These are phyloP conservation scores for Cutaneotrichosporon mucoides DNA, from an alignment of 1,284 basidiomycete genomes.

Conservation along the genomic window DNA sequence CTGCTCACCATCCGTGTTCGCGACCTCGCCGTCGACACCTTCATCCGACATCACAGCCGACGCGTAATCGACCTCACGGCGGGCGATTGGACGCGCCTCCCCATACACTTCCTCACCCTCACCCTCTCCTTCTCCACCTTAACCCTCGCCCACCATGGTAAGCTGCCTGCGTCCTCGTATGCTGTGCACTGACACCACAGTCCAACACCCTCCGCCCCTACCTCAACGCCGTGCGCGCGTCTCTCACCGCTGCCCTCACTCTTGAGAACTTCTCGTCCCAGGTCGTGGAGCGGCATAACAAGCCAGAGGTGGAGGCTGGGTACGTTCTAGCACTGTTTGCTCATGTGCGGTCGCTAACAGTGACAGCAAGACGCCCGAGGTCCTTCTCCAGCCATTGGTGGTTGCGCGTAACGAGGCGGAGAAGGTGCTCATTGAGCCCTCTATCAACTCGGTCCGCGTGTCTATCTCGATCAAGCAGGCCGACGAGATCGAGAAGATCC, in stretches of 20 bases:
- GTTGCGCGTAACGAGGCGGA: slow-evolving; percentile 97
- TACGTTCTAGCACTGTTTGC: too few relatives aligned
- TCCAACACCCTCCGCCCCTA: slow-evolving; percentile 81
- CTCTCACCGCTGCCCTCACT: slow-evolving; percentile 93
- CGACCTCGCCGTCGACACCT: too few relatives aligned
- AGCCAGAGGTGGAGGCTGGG: slow-evolving; percentile 86
- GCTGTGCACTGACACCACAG: slow-evolving; percentile 34
- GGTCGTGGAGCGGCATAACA: slow-evolving; percentile 94
- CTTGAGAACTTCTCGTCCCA: slow-evolving; percentile 97
- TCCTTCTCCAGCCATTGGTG: slow-evolving; percentile 83
- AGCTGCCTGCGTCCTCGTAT: neutral
- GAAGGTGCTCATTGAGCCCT: slow-evolving; percentile 92
- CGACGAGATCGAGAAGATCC: slow-evolving; percentile 95
- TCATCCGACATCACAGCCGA: too few relatives aligned
- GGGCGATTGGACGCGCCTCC: neutral
- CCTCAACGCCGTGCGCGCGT: slow-evolving; percentile 89
- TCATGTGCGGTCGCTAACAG: too few relatives aligned
- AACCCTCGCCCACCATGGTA: slow-evolving; percentile 15
- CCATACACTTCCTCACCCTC: neutral
- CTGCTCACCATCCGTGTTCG: too few relatives aligned
- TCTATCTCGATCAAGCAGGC: slow-evolving; percentile 99
- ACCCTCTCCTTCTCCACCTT: too few relatives aligned
- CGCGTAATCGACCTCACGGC: too few relatives aligned
- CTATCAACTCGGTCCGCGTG: slow-evolving; percentile 92
- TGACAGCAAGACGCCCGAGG: slow-evolving; percentile 88